Conservation (phyloP, 192 early-diverging fungal species). For the Linnemannia exigua region DNA sequence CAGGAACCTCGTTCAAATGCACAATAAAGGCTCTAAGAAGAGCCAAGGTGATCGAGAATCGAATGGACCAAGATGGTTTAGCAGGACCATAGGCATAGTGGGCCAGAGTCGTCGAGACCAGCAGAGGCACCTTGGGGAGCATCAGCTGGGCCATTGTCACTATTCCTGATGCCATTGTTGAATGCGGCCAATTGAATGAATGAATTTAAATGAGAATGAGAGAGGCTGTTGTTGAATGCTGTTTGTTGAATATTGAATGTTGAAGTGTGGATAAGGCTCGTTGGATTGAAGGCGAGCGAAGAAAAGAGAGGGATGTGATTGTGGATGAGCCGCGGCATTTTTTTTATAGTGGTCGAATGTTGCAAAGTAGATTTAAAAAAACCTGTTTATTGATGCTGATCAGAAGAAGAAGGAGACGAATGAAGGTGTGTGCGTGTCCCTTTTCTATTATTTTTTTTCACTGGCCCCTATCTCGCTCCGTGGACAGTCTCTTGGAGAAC, state of each 20-base stretch:
- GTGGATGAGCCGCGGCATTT: background rate
- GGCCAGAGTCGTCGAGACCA: conserved; percentile 42
- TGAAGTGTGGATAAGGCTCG: background rate
- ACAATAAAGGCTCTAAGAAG: conserved; percentile 48
- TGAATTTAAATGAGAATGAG: too few relatives aligned
- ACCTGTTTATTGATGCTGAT: too few relatives aligned
- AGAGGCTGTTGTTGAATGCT: background rate
- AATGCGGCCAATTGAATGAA: background rate
- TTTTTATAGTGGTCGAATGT: too few relatives aligned
- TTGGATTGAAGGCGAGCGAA: background rate
- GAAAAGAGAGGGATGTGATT: background rate
- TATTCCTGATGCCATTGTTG: conserved; percentile 15
- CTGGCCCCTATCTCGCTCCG: too few relatives aligned
- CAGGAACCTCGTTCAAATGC: conserved; percentile 35
- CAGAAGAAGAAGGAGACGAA: too few relatives aligned
- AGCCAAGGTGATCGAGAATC: conserved; percentile 45
- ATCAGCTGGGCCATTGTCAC: background rate
- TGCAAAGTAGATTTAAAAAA: too few relatives aligned
- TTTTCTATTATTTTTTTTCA: too few relatives aligned
- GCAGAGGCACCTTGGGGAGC: conserved; percentile 38
- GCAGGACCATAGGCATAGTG: conserved; percentile 60
- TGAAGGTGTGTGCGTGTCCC: too few relatives aligned
- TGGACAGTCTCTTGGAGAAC: too few relatives aligned
- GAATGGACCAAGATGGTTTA: conserved; percentile 59
- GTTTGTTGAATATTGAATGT: too few relatives aligned